A percentile compares a stretch with the other conserved stretches of the same genome.
These are phyloP conservation scores for Heterobasidion irregulare DNA, from an alignment of 1,284 basidiomycete species.

Conservation along the genomic window DNA sequence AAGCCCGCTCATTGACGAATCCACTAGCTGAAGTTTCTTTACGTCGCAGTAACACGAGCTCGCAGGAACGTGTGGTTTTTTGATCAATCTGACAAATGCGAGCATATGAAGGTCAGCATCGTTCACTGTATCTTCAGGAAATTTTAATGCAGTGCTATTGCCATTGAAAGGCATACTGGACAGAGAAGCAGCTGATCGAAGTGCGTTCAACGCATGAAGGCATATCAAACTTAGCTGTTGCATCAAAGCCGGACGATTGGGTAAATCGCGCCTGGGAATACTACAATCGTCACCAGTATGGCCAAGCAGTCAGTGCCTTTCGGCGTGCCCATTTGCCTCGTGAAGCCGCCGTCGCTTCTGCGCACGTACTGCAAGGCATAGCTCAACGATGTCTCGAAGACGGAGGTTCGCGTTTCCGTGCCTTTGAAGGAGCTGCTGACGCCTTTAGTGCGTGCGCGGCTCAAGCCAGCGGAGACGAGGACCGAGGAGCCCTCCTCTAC, in stretches of 20 bases:
- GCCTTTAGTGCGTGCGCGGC: too few species aligned
- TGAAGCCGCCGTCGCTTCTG: not conserved
- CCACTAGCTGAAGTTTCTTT: constrained; percentile 52
- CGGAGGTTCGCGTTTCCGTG: too few species aligned
- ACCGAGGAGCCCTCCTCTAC: constrained; percentile 25
- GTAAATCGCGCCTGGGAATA: constrained; percentile 37
- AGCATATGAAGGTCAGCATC: constrained; percentile 47
- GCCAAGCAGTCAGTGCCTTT: constrained; percentile 56
- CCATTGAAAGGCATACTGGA: constrained; percentile 38
- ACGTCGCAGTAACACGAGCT: constrained; percentile 65
- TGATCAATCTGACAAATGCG: constrained; percentile 47
- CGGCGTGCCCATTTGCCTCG: constrained; percentile 32
- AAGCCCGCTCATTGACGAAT: not conserved
- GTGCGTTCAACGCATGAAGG: constrained; percentile 32
- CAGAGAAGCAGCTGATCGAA: constrained; percentile 30
- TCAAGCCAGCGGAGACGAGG: constrained; percentile 29
- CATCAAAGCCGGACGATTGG: constrained; percentile 48
- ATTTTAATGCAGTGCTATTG: not conserved
- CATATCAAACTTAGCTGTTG: constrained; percentile 38
- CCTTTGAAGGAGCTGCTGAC: too few species aligned
- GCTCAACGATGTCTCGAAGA: too few species aligned
- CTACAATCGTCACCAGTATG: constrained; percentile 47
- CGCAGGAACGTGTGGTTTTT: constrained; percentile 61
- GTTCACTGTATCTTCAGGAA: not conserved
- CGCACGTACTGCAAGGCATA: too few species aligned